Evolutionary conservation across 2,329 filamentous ascomycete species (phyloP).

Genomic region (Colletotrichum tofieldiae): DNA sequence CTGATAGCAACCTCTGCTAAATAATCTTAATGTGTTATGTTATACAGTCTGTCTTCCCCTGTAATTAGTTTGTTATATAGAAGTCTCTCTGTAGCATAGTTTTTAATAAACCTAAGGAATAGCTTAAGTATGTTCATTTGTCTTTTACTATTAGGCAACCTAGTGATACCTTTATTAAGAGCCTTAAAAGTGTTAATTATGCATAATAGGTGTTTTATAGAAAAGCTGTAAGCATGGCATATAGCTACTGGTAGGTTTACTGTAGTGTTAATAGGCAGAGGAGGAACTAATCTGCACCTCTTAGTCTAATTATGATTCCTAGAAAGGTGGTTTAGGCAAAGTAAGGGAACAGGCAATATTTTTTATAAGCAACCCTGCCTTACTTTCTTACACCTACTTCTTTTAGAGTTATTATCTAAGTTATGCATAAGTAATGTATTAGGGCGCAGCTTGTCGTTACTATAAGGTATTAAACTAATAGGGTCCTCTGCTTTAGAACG

Average conservation of each 20-base stretch:
- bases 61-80: background rate
- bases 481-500: background rate
- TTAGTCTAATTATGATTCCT: background rate
- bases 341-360: background rate
- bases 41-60: background rate
- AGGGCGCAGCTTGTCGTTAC: background rate
- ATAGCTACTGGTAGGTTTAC: background rate
- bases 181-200: background rate
- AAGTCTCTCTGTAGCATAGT: constrained; percentile 22
- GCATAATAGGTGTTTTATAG: constrained; percentile 3
- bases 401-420: background rate
- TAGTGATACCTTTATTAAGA: background rate
- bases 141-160: background rate
- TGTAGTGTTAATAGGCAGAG: background rate
- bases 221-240: constrained; percentile 17
- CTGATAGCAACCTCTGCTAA: background rate
- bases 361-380: background rate
- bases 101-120: constrained; percentile 12
- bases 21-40: background rate
- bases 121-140: constrained; percentile 16
- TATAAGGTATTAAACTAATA: background rate
- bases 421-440: background rate
- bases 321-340: background rate
- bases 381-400: background rate
- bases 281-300: constrained; percentile 5